These are phyloP conservation scores for Cyclospora cayetanensis DNA, from an alignment of 169 alveolate genomes.

Conservation along the genomic window DNA sequence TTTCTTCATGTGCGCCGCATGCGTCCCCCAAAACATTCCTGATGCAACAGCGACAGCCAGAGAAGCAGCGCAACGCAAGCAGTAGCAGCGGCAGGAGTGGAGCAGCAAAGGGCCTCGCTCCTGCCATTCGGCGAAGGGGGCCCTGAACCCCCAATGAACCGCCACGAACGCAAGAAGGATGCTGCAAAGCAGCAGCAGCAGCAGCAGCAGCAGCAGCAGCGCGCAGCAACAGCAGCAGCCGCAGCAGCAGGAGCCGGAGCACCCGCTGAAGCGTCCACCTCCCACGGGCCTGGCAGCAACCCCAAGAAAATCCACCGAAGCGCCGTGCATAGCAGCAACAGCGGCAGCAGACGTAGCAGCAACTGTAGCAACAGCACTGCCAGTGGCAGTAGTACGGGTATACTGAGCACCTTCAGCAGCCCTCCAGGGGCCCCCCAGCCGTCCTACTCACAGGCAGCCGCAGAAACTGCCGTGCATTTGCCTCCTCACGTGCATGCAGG, in stretches of 20 bases:
- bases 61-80: too few relatives aligned
- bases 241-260: slow-evolving; percentile 23
- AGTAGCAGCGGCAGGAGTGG: too few relatives aligned
- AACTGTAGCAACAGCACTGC: neutral
- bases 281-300: neutral
- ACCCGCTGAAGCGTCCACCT: neutral
- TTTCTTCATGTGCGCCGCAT: too few relatives aligned
- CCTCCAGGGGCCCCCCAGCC: neutral
- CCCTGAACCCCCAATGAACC: too few relatives aligned
- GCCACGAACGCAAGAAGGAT: too few relatives aligned
- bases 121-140: too few relatives aligned
- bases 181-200: slow-evolving; percentile 1
- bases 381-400: neutral
- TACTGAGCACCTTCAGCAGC: neutral
- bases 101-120: too few relatives aligned
- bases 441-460: neutral
- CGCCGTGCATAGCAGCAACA: neutral
- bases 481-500: too few relatives aligned
- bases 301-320: neutral
- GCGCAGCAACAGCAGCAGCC: neutral
- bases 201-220: neutral
- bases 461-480: neutral
- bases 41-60: too few relatives aligned
- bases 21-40: too few relatives aligned
- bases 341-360: neutral